Evolutionary conservation across 2,329 filamentous ascomycete species (phyloP).

Genomic region (Thermothelomyces thermophilus): DNA sequence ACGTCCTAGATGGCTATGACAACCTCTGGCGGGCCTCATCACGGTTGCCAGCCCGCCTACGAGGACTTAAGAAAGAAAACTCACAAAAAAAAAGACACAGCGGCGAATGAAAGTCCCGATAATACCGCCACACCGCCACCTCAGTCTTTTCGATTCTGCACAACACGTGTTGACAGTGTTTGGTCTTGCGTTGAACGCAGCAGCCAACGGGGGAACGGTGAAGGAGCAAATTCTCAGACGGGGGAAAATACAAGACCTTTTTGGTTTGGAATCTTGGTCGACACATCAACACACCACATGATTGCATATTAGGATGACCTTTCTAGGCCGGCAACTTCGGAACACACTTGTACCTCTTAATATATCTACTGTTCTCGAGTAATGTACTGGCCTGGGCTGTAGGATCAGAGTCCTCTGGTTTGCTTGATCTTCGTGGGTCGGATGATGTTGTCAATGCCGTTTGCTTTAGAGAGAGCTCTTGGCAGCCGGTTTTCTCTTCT

Average conservation of each 20-base stretch:
- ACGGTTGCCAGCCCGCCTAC: conserved; percentile 6
- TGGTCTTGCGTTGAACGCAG: not conserved
- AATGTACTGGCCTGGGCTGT: not conserved
- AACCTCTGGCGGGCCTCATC: conserved; percentile 16
- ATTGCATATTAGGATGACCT: conserved; percentile 9
- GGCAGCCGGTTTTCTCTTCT: no score
- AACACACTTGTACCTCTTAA: conserved; percentile 8
- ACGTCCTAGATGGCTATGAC: conserved; percentile 28
- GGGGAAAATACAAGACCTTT: conserved; percentile 6
- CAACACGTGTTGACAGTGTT: not conserved
- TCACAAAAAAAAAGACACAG: conserved; percentile 11
- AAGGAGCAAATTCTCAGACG: not conserved
- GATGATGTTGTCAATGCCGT: no score
- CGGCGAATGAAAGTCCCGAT: conserved; percentile 9
- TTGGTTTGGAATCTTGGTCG: conserved; percentile 7
- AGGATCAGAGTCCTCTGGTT: no score
- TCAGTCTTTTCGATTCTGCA: not conserved
- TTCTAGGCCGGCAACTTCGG: not conserved
- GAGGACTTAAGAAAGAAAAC: conserved; percentile 9
- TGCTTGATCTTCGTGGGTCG: no score
- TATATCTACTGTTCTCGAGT: conserved; percentile 10
- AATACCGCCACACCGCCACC: conserved; percentile 10
- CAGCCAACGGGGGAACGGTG: not conserved
- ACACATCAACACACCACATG: not conserved
- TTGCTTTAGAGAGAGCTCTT: no score